Evolutionary conservation across 345 rosid genomes (phyloP).

Genomic region (Citrus trifoliata): DNA sequence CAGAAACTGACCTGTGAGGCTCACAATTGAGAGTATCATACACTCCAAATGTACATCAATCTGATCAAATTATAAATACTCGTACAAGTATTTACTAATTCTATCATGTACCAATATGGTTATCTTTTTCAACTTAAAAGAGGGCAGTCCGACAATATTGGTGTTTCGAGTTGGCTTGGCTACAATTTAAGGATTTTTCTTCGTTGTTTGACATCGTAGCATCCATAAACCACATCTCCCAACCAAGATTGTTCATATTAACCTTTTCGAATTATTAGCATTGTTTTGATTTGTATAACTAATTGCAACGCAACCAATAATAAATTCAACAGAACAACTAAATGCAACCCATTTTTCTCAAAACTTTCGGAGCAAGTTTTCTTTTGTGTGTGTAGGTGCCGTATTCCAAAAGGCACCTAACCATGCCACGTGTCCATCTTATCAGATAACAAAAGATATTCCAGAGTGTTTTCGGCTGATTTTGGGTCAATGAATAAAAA

Average conservation of each 20-base stretch:
- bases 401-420: too few species aligned
- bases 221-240: background rate
- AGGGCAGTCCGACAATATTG: background rate
- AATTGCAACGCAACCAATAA: background rate
- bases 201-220: background rate
- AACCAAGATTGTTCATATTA: background rate
- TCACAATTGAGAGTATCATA: background rate
- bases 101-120: background rate
- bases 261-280: background rate
- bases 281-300: background rate
- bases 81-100: background rate
- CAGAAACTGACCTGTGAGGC: background rate
- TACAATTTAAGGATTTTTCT: background rate
- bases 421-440: too few species aligned
- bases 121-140: background rate
- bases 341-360: background rate
- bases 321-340: background rate
- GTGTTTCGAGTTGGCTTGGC: background rate
- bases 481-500: too few species aligned
- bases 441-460: too few species aligned
- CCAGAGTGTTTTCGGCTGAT: too few species aligned
- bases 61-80: background rate
- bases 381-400: background rate
- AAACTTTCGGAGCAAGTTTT: background rate
- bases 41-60: background rate